These are phyloP conservation scores for Mycena epipterygia DNA, from an alignment of 768 basidiomycete species.

Conservation along the genomic window DNA sequence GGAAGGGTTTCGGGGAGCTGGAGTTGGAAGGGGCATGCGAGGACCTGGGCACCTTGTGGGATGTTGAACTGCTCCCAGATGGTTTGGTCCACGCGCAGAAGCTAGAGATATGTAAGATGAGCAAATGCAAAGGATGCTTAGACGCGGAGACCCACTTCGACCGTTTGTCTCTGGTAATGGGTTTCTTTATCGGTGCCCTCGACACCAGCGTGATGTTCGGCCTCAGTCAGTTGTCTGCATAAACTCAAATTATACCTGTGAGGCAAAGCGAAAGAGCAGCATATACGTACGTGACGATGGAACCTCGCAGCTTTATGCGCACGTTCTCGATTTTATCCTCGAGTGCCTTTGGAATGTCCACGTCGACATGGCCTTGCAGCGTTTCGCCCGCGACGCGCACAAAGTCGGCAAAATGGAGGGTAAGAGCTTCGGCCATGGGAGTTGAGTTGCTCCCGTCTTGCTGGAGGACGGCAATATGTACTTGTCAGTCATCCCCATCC, in stretches of 20 bases:
- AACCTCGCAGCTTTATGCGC: conserved; percentile 31
- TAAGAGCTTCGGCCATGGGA: conserved; percentile 26
- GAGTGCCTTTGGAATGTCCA: conserved; percentile 18
- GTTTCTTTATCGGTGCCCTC: not conserved
- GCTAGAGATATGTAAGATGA: not conserved
- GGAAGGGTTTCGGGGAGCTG: conserved; percentile 24
- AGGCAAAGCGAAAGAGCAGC: not conserved
- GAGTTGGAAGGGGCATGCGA: conserved; percentile 31
- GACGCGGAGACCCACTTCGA: not conserved
- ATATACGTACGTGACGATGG: conserved; percentile 31
- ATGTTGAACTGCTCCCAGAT: conserved; percentile 33
- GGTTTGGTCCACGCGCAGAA: conserved; percentile 23
- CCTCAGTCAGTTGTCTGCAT: not conserved
- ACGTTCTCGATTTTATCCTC: conserved; percentile 34
- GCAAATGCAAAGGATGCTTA: not conserved
- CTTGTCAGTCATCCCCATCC: no score
- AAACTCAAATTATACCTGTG: not conserved
- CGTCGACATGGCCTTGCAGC: conserved; percentile 32
- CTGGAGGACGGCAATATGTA: no score
- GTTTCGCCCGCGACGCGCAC: conserved; percentile 36
- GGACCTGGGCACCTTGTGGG: conserved; percentile 4
- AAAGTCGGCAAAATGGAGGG: conserved; percentile 28
- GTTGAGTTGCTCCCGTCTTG: no score
- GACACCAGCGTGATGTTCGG: conserved; percentile 2
- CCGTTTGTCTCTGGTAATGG: conserved; percentile 22